Evolutionary conservation across 768 basidiomycete genomes (phyloP).

Genomic region (Russula griseocarnosa): DNA sequence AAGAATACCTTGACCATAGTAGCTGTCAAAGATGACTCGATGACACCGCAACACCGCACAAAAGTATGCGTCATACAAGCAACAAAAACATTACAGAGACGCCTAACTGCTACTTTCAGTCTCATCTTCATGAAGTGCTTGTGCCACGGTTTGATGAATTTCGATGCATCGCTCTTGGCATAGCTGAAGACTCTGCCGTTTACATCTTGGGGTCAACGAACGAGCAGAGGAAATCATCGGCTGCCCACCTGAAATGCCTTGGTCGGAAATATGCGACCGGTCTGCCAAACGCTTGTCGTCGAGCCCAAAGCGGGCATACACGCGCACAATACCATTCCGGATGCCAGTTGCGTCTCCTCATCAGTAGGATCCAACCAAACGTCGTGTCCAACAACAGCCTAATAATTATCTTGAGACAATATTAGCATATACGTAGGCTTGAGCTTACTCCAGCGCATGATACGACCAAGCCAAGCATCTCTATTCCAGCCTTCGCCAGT

Average conservation of each 20-base stretch:
- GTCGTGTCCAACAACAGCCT: constrained; percentile 57
- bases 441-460: constrained; percentile 72
- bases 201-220: too few relatives aligned
- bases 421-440: constrained; percentile 6
- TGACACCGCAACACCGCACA: neutral
- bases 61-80: neutral
- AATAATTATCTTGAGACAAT: constrained; percentile 18
- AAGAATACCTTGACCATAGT: too few relatives aligned
- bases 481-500: constrained; percentile 88
- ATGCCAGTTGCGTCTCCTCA: constrained; percentile 54
- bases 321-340: constrained; percentile 70
- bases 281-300: constrained; percentile 84
- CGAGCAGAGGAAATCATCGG: constrained; percentile 13
- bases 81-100: neutral
- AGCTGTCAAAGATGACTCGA: neutral
- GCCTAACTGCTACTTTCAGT: constrained; percentile 12
- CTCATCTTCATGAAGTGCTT: constrained; percentile 52
- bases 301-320: constrained; percentile 85
- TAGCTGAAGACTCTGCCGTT: constrained; percentile 56
- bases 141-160: constrained; percentile 70
- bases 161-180: constrained; percentile 71
- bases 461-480: constrained; percentile 82
- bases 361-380: constrained; percentile 80
- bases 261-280: constrained; percentile 56
- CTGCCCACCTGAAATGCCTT: constrained; percentile 54